Conservation (phyloP, 2,329 filamentous ascomycete genomes). For the Fusarium sublunatum region DNA sequence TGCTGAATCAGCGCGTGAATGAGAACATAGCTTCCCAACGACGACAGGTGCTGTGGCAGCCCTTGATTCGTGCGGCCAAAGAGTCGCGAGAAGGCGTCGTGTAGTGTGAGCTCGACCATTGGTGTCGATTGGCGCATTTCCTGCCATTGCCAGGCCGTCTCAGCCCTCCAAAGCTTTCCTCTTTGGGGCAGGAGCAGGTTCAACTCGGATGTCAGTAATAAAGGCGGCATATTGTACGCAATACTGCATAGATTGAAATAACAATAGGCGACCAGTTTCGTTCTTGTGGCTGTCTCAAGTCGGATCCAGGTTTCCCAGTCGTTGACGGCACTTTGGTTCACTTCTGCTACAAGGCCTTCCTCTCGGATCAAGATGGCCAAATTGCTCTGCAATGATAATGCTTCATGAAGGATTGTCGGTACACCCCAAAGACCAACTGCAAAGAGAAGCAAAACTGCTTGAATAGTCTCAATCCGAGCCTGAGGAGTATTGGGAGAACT, state of each 20-base stretch:
- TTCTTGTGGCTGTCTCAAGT: slow-evolving; percentile 66
- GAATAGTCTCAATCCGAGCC: slow-evolving; percentile 72
- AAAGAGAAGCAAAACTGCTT: slow-evolving; percentile 70
- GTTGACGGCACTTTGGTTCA: slow-evolving; percentile 56
- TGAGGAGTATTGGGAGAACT: slow-evolving; percentile 70
- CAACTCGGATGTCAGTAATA: slow-evolving; percentile 69
- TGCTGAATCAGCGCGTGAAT: slow-evolving; percentile 79
- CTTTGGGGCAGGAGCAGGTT: slow-evolving; percentile 65
- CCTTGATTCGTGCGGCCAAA: slow-evolving; percentile 63
- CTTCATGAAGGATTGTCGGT: slow-evolving; percentile 69
- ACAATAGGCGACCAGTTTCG: slow-evolving; percentile 70
- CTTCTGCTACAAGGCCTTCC: slow-evolving; percentile 64
- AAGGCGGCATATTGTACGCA: slow-evolving; percentile 69
- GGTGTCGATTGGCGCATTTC: slow-evolving; percentile 64
- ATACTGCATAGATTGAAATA: slow-evolving; percentile 73
- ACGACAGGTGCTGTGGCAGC: slow-evolving; percentile 63
- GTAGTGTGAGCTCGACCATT: slow-evolving; percentile 64
- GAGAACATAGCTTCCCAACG: slow-evolving; percentile 76
- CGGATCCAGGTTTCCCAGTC: slow-evolving; percentile 72
- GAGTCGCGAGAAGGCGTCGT: slow-evolving; percentile 67
- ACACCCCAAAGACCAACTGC: slow-evolving; percentile 71
- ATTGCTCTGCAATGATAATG: slow-evolving; percentile 68
- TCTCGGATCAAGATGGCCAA: slow-evolving; percentile 69
- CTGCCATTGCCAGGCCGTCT: slow-evolving; percentile 70
- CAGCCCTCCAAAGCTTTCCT: slow-evolving; percentile 67